A percentile compares a stretch with the other conserved stretches of the same genome.
These are phyloP conservation scores for Boletus tomentosulus DNA, from an alignment of 768 basidiomycete genomes.

Conservation along the genomic window DNA sequence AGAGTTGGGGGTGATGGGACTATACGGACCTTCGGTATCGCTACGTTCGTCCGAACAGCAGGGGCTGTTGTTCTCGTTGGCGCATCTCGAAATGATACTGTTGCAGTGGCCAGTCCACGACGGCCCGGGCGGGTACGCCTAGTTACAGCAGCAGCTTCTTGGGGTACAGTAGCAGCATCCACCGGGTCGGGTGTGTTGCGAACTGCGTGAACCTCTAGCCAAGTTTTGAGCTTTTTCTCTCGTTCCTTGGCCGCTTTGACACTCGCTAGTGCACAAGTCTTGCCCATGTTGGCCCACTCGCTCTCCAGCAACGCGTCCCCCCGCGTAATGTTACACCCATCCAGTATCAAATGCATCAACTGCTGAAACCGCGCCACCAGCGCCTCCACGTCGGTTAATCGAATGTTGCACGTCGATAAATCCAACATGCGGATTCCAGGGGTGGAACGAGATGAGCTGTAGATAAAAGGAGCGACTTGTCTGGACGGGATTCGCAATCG, in stretches of 20 bases:
- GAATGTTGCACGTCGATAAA: slow-evolving; percentile 64
- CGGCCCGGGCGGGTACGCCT: slow-evolving; percentile 43
- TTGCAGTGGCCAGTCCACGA: slow-evolving; percentile 60
- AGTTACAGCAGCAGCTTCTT: slow-evolving; percentile 1
- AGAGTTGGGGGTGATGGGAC: slow-evolving; percentile 52
- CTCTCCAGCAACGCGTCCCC: slow-evolving; percentile 47
- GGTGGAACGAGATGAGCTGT: slow-evolving; percentile 25
- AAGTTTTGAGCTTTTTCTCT: slow-evolving; percentile 56
- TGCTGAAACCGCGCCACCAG: slow-evolving; percentile 47
- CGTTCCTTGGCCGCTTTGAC: slow-evolving; percentile 58
- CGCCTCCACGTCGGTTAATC: slow-evolving; percentile 49
- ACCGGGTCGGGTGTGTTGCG: neutral
- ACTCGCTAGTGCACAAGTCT: slow-evolving; percentile 56
- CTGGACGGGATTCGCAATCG: slow-evolving; percentile 71
- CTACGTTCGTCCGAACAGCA: slow-evolving; percentile 4
- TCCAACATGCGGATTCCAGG: slow-evolving; percentile 63
- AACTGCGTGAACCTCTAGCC: slow-evolving; percentile 38
- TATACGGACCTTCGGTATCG: slow-evolving; percentile 47
- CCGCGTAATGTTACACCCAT: slow-evolving; percentile 56
- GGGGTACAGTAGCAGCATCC: neutral
- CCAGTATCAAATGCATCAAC: slow-evolving; percentile 66
- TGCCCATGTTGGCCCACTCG: slow-evolving; percentile 61
- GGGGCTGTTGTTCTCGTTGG: slow-evolving; percentile 17
- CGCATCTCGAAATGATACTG: slow-evolving; percentile 52
- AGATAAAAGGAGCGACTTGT: slow-evolving; percentile 44